These are phyloP conservation scores for Boletus huronensis DNA, from an alignment of 768 basidiomycete species.

Conservation along the genomic window DNA sequence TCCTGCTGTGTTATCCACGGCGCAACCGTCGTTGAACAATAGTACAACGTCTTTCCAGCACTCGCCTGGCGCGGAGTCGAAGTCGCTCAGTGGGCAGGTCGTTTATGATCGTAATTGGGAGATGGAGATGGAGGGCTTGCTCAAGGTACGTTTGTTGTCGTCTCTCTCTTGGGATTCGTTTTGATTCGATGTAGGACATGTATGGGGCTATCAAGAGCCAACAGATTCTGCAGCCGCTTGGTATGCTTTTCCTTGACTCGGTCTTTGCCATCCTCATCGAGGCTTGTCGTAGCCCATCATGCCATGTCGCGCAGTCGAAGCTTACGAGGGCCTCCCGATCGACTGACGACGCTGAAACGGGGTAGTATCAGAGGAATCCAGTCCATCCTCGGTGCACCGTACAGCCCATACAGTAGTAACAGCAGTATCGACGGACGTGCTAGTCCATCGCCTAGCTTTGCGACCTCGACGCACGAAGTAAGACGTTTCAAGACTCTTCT, in stretches of 20 bases:
- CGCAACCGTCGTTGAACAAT: slow-evolving; percentile 46
- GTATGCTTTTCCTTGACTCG: slow-evolving; percentile 39
- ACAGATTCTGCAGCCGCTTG: slow-evolving; percentile 82
- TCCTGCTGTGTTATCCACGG: slow-evolving; percentile 32
- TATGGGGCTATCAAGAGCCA: slow-evolving; percentile 88
- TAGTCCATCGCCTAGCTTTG: slow-evolving; percentile 92
- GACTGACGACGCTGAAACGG: slow-evolving; percentile 76
- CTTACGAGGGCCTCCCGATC: slow-evolving; percentile 65
- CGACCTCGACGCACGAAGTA: slow-evolving; percentile 85
- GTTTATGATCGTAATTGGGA: slow-evolving; percentile 76
- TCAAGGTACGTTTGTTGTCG: slow-evolving; percentile 57
- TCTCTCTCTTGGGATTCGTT: neutral
- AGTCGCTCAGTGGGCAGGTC: slow-evolving; percentile 31
- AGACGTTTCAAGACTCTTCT: slow-evolving; percentile 11
- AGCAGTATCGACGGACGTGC: slow-evolving; percentile 82
- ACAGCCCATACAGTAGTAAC: slow-evolving; percentile 81
- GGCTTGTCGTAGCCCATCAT: slow-evolving; percentile 43
- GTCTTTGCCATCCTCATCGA: slow-evolving; percentile 54
- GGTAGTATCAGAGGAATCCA: slow-evolving; percentile 89
- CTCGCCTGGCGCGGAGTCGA: slow-evolving; percentile 42
- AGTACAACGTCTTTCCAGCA: slow-evolving; percentile 65
- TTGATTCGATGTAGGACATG: slow-evolving; percentile 65
- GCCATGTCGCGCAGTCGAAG: slow-evolving; percentile 65
- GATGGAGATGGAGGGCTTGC: slow-evolving; percentile 74
- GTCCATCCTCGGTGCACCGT: slow-evolving; percentile 67